These are phyloP conservation scores for Helotiales sp. DNA, from an alignment of 2,329 filamentous ascomycete genomes.

Conservation along the genomic window DNA sequence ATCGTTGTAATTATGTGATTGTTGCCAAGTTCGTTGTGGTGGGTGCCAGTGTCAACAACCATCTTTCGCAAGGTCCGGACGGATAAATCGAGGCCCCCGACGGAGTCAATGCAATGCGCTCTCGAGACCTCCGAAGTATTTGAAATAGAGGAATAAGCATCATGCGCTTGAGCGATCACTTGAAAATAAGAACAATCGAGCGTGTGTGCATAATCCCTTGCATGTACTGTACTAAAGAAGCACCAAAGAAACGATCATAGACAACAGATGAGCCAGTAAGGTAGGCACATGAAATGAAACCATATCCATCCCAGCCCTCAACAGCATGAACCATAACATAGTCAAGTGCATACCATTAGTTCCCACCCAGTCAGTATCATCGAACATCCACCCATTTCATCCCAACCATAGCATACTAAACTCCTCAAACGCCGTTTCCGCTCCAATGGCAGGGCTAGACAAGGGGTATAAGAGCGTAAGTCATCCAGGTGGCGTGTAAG, in stretches of 20 bases:
- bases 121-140: too few species aligned
- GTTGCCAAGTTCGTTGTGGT: too few species aligned
- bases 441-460: slow-evolving; percentile 17
- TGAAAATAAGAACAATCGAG: neutral
- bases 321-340: slow-evolving; percentile 10
- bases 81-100: too few species aligned
- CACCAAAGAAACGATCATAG: slow-evolving; percentile 8
- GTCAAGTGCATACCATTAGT: slow-evolving; percentile 17
- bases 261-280: slow-evolving; percentile 2
- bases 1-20: too few species aligned
- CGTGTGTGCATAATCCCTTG: neutral
- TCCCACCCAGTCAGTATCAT: neutral
- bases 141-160: too few species aligned
- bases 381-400: slow-evolving; percentile 7
- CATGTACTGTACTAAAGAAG: neutral
- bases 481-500: slow-evolving; percentile 21
- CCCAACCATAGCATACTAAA: slow-evolving; percentile 13
- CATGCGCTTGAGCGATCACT: too few species aligned
- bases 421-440: slow-evolving; percentile 27
- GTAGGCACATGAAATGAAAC: slow-evolving; percentile 1
- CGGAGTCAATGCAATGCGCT: too few species aligned
- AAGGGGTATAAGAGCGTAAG: slow-evolving; percentile 24
- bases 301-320: slow-evolving; percentile 5
- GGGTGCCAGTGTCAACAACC: too few species aligned
- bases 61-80: too few species aligned